phyloP scores from a whole-genome alignment of 495 filamentous ascomycete genomes.

The Cetradonia linearis region DNA sequence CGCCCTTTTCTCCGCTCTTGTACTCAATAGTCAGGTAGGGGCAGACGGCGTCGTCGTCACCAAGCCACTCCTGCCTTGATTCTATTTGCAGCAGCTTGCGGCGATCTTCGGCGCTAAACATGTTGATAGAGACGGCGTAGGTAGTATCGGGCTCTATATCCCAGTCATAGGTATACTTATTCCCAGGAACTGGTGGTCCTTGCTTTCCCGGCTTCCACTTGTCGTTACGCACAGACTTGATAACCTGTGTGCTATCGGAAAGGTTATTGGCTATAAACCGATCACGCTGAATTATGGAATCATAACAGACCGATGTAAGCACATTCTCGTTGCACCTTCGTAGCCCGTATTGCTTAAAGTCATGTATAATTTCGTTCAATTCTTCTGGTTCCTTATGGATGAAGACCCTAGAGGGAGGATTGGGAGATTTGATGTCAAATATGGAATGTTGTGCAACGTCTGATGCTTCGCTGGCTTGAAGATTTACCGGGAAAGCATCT shows the following conservation, averaged over 20 bases:
- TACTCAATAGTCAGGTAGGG: neutral
- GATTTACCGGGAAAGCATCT: neutral
- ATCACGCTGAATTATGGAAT: neutral
- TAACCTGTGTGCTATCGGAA: fast-evolving
- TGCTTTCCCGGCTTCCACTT: neutral
- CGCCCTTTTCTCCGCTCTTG: neutral
- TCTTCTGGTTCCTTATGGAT: neutral
- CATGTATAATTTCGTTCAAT: neutral
- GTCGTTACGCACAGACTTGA: neutral
- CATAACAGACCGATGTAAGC: neutral
- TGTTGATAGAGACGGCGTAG: neutral
- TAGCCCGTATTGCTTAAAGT: fast-evolving
- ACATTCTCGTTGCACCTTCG: neutral
- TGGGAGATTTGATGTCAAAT: neutral
- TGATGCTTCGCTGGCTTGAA: fast-evolving
- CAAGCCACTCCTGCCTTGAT: neutral
- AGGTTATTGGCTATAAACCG: fast-evolving
- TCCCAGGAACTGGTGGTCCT: neutral
- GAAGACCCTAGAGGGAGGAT: neutral
- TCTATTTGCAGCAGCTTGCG: fast-evolving
- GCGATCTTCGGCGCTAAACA: neutral
- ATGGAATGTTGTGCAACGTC: neutral
- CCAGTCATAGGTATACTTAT: neutral
- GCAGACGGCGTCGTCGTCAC: neutral
- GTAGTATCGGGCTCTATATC: neutral